phyloP scores from a whole-genome alignment of 2,329 filamentous ascomycete genomes.

The Teratosphaeria zuluensis region DNA sequence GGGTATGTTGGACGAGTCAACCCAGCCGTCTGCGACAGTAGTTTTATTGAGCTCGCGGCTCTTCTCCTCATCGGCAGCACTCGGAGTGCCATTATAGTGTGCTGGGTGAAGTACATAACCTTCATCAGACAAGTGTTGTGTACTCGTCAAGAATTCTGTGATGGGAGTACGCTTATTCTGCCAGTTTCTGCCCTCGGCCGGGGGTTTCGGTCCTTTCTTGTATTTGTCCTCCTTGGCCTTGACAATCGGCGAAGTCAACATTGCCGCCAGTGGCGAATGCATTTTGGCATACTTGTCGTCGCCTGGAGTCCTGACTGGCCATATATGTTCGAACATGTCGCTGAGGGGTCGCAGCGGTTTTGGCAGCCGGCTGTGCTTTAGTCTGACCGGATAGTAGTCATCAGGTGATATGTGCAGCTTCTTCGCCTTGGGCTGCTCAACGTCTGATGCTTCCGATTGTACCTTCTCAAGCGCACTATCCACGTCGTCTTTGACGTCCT shows the following conservation, averaged over 20 bases:
- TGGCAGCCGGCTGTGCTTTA: constrained; percentile 34
- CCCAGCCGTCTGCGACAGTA: constrained; percentile 59
- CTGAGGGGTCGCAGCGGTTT: constrained; percentile 51
- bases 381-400: constrained; percentile 39
- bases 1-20: constrained; percentile 59
- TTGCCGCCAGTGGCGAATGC: constrained; percentile 77
- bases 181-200: constrained; percentile 56
- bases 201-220: constrained; percentile 50
- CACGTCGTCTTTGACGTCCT: neutral
- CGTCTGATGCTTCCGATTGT: constrained; percentile 3
- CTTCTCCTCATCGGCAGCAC: constrained; percentile 31
- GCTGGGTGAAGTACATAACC: constrained; percentile 79
- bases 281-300: constrained; percentile 73
- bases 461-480: constrained; percentile 1
- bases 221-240: constrained; percentile 60
- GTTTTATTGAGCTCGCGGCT: constrained; percentile 35
- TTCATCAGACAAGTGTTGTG: constrained; percentile 68
- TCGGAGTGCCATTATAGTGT: constrained; percentile 39
- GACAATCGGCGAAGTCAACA: constrained; percentile 65
- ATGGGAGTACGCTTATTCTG: constrained; percentile 71
- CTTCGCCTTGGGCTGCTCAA: neutral
- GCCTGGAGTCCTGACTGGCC: constrained; percentile 80
- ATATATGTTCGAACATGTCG: constrained; percentile 76
- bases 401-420: constrained; percentile 33
- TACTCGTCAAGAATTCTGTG: constrained; percentile 63